Conservation (phyloP, 306 rosid genomes). For the Heteromeles arbutifolia region DNA sequence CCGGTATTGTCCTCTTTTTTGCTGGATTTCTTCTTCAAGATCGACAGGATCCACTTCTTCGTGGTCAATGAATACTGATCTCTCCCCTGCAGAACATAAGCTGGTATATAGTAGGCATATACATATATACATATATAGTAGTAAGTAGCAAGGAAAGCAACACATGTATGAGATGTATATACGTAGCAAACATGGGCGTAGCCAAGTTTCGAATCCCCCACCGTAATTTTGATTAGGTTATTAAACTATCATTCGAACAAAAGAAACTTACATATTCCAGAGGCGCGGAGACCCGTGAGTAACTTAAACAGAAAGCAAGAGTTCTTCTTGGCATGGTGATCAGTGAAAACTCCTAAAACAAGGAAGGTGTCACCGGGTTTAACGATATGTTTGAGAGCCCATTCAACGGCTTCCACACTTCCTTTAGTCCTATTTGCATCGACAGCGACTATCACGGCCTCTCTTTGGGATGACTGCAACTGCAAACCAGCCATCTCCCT, state of each 20-base stretch:
- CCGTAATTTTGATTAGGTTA: too few relatives aligned
- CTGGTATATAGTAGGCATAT: neutral
- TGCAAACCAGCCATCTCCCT: neutral
- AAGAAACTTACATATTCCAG: neutral
- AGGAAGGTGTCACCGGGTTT: constrained; percentile 15
- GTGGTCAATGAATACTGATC: constrained; percentile 1
- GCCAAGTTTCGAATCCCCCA: too few relatives aligned
- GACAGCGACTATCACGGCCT: constrained; percentile 16
- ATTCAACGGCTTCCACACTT: constrained; percentile 11
- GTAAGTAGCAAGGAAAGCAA: neutral
- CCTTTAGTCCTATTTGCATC: constrained; percentile 4
- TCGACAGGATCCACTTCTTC: constrained; percentile 10
- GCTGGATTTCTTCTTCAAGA: constrained; percentile 9
- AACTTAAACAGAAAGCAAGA: constrained; percentile 21
- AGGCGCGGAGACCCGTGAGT: neutral
- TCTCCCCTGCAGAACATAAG: constrained; percentile 1
- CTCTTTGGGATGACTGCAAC: neutral
- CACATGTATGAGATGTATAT: too few relatives aligned
- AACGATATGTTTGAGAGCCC: constrained; percentile 17
- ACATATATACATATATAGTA: neutral
- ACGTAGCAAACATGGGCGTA: too few relatives aligned
- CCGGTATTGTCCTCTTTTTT: constrained; percentile 3
- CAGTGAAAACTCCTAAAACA: constrained; percentile 16
- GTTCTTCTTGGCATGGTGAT: constrained; percentile 1
- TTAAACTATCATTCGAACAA: too few relatives aligned